Evolutionary conservation across 2,329 filamentous ascomycete genomes (phyloP).

Genomic region (Metarhizium humberi): DNA sequence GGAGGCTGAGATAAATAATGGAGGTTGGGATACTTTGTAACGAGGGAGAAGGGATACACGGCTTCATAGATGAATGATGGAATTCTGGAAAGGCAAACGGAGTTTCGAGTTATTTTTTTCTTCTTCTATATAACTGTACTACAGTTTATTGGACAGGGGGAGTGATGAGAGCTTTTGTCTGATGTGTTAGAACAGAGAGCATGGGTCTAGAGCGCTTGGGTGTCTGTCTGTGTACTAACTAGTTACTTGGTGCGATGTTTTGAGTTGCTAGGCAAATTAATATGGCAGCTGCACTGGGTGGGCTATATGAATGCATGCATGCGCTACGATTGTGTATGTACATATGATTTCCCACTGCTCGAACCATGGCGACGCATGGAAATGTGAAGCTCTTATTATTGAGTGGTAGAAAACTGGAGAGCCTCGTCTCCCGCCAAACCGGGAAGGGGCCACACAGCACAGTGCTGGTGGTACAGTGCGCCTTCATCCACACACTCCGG

Average conservation of each 20-base stretch:
- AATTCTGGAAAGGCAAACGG: slow-evolving; percentile 6
- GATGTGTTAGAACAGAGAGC: not conserved
- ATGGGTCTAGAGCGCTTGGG: not conserved
- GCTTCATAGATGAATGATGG: not conserved
- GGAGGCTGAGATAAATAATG: slow-evolving; percentile 93
- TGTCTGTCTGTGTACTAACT: not conserved
- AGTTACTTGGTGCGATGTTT: not conserved
- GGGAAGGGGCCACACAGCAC: too few relatives aligned
- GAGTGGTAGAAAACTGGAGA: too few relatives aligned
- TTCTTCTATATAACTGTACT: not conserved
- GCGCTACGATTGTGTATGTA: too few relatives aligned
- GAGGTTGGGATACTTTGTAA: slow-evolving; percentile 77
- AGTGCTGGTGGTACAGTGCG: slow-evolving; percentile 5
- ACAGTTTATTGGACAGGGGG: not conserved
- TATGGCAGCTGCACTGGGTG: not conserved
- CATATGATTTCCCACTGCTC: too few relatives aligned
- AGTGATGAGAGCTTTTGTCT: not conserved
- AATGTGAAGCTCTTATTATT: too few relatives aligned
- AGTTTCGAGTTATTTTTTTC: not conserved
- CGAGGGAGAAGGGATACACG: not conserved
- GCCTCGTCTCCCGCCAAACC: too few relatives aligned
- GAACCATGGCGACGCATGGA: too few relatives aligned
- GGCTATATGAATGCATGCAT: not conserved
- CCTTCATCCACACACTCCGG: slow-evolving; percentile 4
- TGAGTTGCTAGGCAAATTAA: not conserved